These are phyloP conservation scores for Trichosporon faecale DNA, from an alignment of 1,284 basidiomycete genomes.

Conservation along the genomic window DNA sequence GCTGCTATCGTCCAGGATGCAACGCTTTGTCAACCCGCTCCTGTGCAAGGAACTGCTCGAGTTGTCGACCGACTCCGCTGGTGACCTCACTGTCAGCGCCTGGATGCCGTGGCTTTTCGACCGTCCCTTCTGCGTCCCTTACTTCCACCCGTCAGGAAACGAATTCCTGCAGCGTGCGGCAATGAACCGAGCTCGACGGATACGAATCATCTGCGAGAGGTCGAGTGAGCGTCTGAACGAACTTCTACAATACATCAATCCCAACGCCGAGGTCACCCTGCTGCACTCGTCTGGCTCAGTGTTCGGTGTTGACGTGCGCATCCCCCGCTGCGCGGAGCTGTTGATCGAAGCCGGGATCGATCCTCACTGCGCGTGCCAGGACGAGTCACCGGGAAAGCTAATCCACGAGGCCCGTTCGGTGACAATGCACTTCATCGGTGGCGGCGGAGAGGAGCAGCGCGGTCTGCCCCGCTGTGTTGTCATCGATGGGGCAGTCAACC, in stretches of 20 bases:
- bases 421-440: background rate
- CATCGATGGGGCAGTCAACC: background rate
- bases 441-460: background rate
- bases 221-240: background rate
- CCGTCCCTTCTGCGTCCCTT: background rate
- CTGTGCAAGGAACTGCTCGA: background rate
- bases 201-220: background rate
- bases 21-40: background rate
- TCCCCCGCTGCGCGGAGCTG: background rate
- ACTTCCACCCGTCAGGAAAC: background rate
- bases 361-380: background rate
- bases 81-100: background rate
- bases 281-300: background rate
- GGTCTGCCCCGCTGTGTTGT: background rate
- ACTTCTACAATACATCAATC: background rate
- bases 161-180: background rate
- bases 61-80: background rate
- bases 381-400: background rate
- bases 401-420: background rate
- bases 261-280: background rate
- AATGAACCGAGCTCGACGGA: background rate
- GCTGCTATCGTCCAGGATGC: background rate
- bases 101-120: background rate
- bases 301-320: background rate
- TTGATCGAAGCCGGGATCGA: background rate